These are phyloP conservation scores for Euphrasia confusa DNA, from an alignment of 257 asterid genomes.

Conservation along the genomic window DNA sequence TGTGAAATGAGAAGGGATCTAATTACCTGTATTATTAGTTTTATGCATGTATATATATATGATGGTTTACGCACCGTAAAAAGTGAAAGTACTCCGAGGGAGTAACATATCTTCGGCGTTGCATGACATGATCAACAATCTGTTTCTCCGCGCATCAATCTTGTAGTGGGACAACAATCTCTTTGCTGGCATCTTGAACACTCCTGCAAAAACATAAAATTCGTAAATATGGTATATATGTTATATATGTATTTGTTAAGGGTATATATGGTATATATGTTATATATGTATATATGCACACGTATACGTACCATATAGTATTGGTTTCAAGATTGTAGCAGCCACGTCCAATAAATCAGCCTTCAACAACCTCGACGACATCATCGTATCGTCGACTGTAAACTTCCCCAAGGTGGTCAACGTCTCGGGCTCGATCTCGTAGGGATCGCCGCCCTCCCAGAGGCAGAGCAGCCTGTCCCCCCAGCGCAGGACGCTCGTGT, in stretches of 20 bases:
- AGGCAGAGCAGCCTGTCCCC: slow-evolving; percentile 75
- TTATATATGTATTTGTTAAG: too few relatives aligned
- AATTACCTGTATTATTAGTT: too few relatives aligned
- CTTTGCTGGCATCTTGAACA: slow-evolving; percentile 90
- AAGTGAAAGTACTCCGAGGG: slow-evolving; percentile 86
- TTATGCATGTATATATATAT: too few relatives aligned
- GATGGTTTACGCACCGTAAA: slow-evolving; percentile 45
- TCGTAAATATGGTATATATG: too few relatives aligned
- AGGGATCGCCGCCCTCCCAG: slow-evolving; percentile 99
- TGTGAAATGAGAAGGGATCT: too few relatives aligned
- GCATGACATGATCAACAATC: slow-evolving; percentile 80
- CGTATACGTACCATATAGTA: slow-evolving; percentile 51
- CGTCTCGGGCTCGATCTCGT: slow-evolving; percentile 57
- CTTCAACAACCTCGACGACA: slow-evolving; percentile 19
- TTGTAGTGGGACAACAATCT: slow-evolving; percentile 89
- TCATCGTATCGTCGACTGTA: slow-evolving; percentile 31
- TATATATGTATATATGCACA: too few relatives aligned
- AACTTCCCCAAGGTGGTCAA: slow-evolving; percentile 61
- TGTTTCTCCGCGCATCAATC: slow-evolving; percentile 58
- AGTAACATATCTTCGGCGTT: slow-evolving; percentile 98
- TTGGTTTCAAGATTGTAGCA: slow-evolving; percentile 71
- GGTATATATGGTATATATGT: too few relatives aligned
- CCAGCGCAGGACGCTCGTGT: slow-evolving; percentile 87
- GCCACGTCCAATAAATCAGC: slow-evolving; percentile 55
- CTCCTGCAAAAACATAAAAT: slow-evolving; percentile 46